These are phyloP conservation scores for Ceratocystis diversiconidia DNA, from an alignment of 2,329 filamentous ascomycete genomes.

Conservation along the genomic window DNA sequence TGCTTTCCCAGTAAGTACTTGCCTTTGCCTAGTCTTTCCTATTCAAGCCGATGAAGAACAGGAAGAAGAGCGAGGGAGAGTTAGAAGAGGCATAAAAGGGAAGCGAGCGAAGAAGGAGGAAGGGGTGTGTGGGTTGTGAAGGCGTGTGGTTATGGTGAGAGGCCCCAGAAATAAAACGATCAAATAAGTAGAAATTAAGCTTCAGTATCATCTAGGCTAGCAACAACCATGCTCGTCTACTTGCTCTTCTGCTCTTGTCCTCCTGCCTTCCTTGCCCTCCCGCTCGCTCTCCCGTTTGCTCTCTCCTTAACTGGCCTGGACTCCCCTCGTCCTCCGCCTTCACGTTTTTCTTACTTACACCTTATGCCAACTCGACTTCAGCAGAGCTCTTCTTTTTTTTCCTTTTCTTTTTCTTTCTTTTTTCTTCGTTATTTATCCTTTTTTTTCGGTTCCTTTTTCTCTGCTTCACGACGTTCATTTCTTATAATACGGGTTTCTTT, in stretches of 20 bases:
- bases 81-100: not conserved
- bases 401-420: not conserved
- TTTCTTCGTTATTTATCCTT: slow-evolving; percentile 2
- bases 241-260: not conserved
- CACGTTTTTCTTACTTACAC: slow-evolving; percentile 1
- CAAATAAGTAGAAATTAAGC: not conserved
- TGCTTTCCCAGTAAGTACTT: not conserved
- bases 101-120: not conserved
- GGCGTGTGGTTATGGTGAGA: too few relatives aligned
- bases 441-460: slow-evolving; percentile 1
- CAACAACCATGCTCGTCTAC: not conserved
- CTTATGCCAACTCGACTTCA: slow-evolving; percentile 10
- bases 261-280: not conserved
- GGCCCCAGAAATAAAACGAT: not conserved
- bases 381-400: not conserved
- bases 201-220: not conserved
- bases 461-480: slow-evolving; percentile 2
- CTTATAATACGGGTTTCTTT: slow-evolving; percentile 2
- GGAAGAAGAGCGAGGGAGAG: not conserved
- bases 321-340: slow-evolving; percentile 6
- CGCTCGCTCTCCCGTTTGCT: not conserved
- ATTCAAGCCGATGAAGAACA: not conserved
- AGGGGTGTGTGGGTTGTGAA: not conserved
- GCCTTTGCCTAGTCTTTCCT: slow-evolving; percentile 2
- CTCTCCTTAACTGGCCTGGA: slow-evolving; percentile 13